Percentiles rank a stretch among this genome's conserved stretches.
Conservation (phyloP, 75 land plant genomes). For the Sequoia sempervirens region DNA sequence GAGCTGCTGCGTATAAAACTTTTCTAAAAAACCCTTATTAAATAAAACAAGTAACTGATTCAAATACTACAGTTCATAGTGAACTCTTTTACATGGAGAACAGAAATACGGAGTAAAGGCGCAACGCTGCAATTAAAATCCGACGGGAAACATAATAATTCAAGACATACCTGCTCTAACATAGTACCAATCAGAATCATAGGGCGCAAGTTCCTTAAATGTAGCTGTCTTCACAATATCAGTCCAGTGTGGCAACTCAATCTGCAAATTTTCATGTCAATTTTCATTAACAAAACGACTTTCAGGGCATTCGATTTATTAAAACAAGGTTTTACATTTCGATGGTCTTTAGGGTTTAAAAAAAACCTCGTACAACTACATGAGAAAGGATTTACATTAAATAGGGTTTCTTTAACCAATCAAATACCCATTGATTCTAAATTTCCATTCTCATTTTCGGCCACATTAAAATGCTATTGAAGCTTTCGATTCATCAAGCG, state of each 20-base stretch:
- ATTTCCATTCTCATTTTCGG: too few relatives aligned
- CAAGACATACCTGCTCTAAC: slow-evolving; percentile 57
- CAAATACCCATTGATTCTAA: background rate
- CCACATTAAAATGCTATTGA: too few relatives aligned
- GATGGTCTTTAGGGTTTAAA: too few relatives aligned
- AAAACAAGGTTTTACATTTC: too few relatives aligned
- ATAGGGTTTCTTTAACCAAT: background rate
- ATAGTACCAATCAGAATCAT: slow-evolving; percentile 80
- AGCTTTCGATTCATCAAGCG: too few relatives aligned
- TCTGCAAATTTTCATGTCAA: slow-evolving; percentile 17
- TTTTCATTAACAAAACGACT: background rate
- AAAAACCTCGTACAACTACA: too few relatives aligned
- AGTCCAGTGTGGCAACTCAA: slow-evolving; percentile 71
- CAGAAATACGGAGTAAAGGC: background rate
- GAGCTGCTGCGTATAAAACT: background rate
- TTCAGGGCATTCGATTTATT: background rate
- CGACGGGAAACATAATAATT: background rate
- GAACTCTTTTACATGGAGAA: background rate
- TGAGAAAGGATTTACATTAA: too few relatives aligned
- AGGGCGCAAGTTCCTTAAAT: slow-evolving; percentile 78
- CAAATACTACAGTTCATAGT: background rate
- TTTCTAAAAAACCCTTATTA: background rate
- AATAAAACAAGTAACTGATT: too few relatives aligned
- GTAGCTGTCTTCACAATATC: slow-evolving; percentile 76
- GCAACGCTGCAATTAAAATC: background rate